phyloP scores from a whole-genome alignment of 1,139 yeast genomes.

The Kazachstania sp. region DNA sequence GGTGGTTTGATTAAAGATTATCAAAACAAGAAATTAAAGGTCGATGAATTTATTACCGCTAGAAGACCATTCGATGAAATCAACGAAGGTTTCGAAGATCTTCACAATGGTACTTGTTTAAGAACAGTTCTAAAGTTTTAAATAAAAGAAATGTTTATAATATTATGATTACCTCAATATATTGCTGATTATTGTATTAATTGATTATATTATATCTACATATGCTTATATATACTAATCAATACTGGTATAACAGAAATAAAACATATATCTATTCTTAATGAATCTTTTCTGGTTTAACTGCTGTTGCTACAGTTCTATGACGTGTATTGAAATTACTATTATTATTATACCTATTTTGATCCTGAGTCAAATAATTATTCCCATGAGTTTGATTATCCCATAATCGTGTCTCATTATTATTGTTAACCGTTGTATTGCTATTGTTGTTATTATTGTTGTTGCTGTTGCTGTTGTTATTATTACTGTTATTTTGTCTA shows the following conservation, averaged over 20 bases:
- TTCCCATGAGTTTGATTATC: neutral
- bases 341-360: neutral
- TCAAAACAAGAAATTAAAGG: slow-evolving; percentile 72
- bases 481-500: slow-evolving; percentile 5
- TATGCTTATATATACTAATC: no score
- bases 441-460: slow-evolving; percentile 1
- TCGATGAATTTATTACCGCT: slow-evolving; percentile 92
- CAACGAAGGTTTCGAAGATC: slow-evolving; percentile 85
- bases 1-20: slow-evolving; percentile 86
- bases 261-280: no score
- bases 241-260: no score
- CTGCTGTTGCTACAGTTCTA: neutral
- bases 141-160: no score
- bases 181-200: no score
- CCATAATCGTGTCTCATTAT: neutral
- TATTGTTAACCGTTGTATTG: neutral
- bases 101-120: slow-evolving; percentile 89
- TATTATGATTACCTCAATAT: no score
- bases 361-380: neutral
- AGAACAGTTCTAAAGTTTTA: slow-evolving; percentile 62
- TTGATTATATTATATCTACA: no score
- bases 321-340: neutral
- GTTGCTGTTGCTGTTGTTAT: neutral
- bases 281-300: neutral
- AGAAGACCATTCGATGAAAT: slow-evolving; percentile 69